Conservation (phyloP, 768 basidiomycete genomes). For the Suillus americanus region DNA sequence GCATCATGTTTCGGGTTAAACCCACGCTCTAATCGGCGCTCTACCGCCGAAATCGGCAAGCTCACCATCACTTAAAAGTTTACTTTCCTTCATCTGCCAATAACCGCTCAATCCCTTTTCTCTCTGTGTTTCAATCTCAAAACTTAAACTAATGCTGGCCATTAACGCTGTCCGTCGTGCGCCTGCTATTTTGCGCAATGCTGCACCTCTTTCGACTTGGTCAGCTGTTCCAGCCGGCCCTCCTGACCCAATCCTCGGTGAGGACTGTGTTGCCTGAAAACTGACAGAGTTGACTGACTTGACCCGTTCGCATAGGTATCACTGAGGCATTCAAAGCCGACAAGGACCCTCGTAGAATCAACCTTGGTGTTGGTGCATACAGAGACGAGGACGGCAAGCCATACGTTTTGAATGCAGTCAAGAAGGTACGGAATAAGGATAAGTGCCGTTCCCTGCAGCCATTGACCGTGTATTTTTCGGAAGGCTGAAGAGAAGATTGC, state of each 20-base stretch:
- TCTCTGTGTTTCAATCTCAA: constrained; percentile 21
- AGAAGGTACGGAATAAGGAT: constrained; percentile 55
- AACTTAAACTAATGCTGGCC: constrained; percentile 47
- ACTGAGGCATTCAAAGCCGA: constrained; percentile 98
- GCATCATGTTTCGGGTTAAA: constrained; percentile 2
- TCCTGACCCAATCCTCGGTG: constrained; percentile 91
- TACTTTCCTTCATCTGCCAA: not conserved
- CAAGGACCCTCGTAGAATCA: constrained; percentile 89
- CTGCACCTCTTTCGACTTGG: constrained; percentile 69
- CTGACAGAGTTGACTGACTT: constrained; percentile 9
- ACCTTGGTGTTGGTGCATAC: constrained; percentile 97
- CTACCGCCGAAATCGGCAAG: constrained; percentile 20
- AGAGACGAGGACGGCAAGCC: constrained; percentile 94
- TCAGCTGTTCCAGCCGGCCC: constrained; percentile 82
- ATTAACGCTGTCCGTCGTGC: constrained; percentile 49
- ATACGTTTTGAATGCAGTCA: constrained; percentile 86
- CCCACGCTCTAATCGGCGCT: constrained; percentile 10
- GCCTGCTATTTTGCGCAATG: constrained; percentile 36
- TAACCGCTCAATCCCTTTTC: constrained; percentile 15
- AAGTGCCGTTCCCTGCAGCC: not conserved
- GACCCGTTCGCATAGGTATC: constrained; percentile 52
- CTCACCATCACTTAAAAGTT: constrained; percentile 2
- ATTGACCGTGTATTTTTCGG: constrained; percentile 6
- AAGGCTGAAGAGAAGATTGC: constrained; percentile 79
- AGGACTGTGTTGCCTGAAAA: constrained; percentile 18